A percentile compares a stretch with the other conserved stretches of the same genome.
Conservation (phyloP, 2,329 filamentous ascomycete genomes). For the Stachybotrys echinatus region DNA sequence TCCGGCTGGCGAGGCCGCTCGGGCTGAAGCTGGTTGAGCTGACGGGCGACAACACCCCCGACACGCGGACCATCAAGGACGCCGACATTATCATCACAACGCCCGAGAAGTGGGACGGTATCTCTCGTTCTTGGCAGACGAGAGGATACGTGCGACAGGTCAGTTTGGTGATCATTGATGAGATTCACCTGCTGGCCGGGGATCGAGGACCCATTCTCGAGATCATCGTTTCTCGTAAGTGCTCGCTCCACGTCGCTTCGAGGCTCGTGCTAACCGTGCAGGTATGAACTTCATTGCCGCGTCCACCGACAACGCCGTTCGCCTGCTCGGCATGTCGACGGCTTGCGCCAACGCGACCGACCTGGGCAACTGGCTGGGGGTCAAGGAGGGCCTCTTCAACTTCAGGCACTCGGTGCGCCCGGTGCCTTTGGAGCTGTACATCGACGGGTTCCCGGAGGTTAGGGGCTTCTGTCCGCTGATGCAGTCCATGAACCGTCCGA, state of each 20-base stretch:
- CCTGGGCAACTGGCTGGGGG: conserved; percentile 92
- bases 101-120: conserved; percentile 99
- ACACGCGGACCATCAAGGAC: conserved; percentile 90
- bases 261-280: conserved; percentile 34
- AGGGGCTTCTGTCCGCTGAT: conserved; percentile 95
- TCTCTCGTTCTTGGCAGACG: conserved; percentile 97
- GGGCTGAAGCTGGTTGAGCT: conserved; percentile 89
- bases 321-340: conserved; percentile 97
- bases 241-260: background rate
- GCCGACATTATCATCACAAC: conserved; percentile 98
- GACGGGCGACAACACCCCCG: conserved; percentile 95
- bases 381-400: conserved; percentile 94
- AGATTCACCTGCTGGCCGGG: conserved; percentile 94
- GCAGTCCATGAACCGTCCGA: conserved; percentile 98
- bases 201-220: conserved; percentile 96
- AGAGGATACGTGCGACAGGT: conserved; percentile 94
- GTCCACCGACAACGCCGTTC: conserved; percentile 82
- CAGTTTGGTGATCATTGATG: conserved; percentile 94
- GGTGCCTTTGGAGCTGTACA: conserved; percentile 92
- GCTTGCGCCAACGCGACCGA: conserved; percentile 95
- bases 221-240: conserved; percentile 74
- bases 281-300: conserved; percentile 98
- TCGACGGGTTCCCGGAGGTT: conserved; percentile 94
- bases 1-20: conserved; percentile 73
- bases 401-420: conserved; percentile 96